Conservation (phyloP, 345 rosid genomes). For the Salix purpurea region DNA sequence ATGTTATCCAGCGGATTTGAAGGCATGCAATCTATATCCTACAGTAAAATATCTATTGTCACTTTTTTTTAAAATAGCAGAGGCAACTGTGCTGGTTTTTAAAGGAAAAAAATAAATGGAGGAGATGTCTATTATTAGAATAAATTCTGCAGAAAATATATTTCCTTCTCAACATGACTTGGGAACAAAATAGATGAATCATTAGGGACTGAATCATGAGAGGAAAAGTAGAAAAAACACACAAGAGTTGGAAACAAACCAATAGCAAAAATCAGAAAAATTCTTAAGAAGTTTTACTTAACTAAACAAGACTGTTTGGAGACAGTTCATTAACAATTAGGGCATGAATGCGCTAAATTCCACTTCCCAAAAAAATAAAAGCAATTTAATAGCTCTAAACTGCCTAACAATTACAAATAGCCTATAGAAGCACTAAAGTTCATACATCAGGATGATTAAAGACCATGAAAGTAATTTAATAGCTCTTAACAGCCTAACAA, state of each 20-base stretch:
- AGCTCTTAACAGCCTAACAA: neutral
- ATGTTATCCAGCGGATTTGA: conserved; percentile 71
- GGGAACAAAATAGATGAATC: neutral
- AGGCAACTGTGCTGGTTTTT: neutral
- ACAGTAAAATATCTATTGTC: conserved; percentile 21
- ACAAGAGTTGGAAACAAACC: neutral
- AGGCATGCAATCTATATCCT: conserved; percentile 99
- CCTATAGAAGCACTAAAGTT: neutral
- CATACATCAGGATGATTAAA: neutral
- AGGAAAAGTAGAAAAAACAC: neutral
- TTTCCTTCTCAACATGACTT: neutral
- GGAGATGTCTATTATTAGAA: neutral
- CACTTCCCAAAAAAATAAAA: neutral
- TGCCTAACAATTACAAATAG: neutral
- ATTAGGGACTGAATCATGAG: neutral
- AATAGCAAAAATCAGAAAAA: neutral
- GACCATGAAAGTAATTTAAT: neutral
- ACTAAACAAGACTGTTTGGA: neutral
- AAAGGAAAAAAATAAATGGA: neutral
- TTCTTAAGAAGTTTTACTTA: neutral
- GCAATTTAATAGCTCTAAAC: neutral
- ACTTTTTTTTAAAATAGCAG: neutral
- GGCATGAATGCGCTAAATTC: neutral
- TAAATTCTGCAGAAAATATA: neutral
- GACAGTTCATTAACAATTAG: neutral